Base-by-base conservation (phyloP, 2,329 filamentous ascomycete genomes). In the Neophaeococcomyces aloes region DNA sequence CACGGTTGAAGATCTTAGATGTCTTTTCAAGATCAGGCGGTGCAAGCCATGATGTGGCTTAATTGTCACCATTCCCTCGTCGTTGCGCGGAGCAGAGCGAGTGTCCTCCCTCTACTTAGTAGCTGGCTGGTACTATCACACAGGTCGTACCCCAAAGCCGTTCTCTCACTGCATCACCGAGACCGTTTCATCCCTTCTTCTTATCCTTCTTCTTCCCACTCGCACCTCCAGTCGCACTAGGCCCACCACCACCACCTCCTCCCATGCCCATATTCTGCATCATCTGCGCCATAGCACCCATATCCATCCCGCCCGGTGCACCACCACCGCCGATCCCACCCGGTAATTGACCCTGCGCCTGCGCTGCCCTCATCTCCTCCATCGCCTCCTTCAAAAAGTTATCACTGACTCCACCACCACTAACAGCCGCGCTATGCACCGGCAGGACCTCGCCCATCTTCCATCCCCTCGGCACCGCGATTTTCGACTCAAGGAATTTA, bases 351-450 rank as follows among this genome's bases (percentile, higher is more conserved):
- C 51, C 51, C 55, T 54, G 39, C 4, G 64, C 64, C 46, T 60
- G 57, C 52, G 65, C 60, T 53, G 67, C 69, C 52, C 74, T 70
- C 86, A 96, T 94, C 68, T 93, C 86, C 58, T 79, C 81, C 88
- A 96, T 94, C 73, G 95, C 94, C 55, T 95, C 88, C 69, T 91
- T 86, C 58, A 96, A 79, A 49, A 95, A 78, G 59, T 96, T 94
- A 63, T 98, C 91, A 49, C 79, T 88, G 8, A 96, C 86, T 29
- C 91, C 91, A 8, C 91, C 91, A 7, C 91, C 91, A 42, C 84
- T 91, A 65, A 96, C 75, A 14, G 87, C 91, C 1, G 88, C 80
- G 50, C 84, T 93, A 59, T 94, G 83, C 51, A 93, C 79, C 17
- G 91, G 91, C 53, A 98, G 60, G 46, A 94, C 78, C 47, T 76